A percentile compares a stretch with the other conserved stretches of the same genome.
Evolutionary conservation across 306 rosid species (phyloP).

Genomic region (Rosa rugosa): DNA sequence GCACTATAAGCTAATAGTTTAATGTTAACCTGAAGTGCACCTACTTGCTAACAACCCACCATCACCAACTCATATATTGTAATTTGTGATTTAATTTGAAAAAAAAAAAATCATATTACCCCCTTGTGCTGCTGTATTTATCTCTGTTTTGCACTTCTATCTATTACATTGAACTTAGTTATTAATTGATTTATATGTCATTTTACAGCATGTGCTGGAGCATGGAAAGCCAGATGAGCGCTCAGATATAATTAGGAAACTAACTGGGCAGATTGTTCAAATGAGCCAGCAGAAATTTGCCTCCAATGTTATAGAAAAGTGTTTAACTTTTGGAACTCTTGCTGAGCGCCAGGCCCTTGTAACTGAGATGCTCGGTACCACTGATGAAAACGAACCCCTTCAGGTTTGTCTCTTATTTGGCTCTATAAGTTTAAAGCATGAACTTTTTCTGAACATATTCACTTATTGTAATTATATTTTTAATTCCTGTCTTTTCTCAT

Average conservation of each 20-base stretch:
- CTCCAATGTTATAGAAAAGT: conserved; percentile 88
- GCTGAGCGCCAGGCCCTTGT: conserved; percentile 77
- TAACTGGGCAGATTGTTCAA: conserved; percentile 83
- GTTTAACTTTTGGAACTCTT: conserved; percentile 75
- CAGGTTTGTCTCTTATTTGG: conserved; percentile 54
- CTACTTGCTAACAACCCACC: neutral
- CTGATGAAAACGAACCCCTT: conserved; percentile 96
- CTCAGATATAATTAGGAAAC: conserved; percentile 69
- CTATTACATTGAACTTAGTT: neutral
- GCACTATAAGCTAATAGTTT: neutral
- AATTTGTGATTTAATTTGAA: neutral
- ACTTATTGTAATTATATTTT: neutral
- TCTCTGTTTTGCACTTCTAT: neutral
- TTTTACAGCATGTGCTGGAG: conserved; percentile 78
- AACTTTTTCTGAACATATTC: neutral
- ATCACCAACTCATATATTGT: neutral
- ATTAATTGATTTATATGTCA: neutral
- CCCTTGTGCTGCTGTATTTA: neutral
- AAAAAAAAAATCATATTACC: neutral
- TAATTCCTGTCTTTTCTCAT: neutral
- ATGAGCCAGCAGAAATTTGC: conserved; percentile 99
- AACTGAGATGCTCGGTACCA: conserved; percentile 89
- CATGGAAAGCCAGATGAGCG: conserved; percentile 89
- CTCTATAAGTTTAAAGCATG: neutral
- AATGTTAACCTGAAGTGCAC: neutral